Evolutionary conservation across 352 stramenopile genomes (phyloP).

Genomic region (Thraustochytrium sp.): DNA sequence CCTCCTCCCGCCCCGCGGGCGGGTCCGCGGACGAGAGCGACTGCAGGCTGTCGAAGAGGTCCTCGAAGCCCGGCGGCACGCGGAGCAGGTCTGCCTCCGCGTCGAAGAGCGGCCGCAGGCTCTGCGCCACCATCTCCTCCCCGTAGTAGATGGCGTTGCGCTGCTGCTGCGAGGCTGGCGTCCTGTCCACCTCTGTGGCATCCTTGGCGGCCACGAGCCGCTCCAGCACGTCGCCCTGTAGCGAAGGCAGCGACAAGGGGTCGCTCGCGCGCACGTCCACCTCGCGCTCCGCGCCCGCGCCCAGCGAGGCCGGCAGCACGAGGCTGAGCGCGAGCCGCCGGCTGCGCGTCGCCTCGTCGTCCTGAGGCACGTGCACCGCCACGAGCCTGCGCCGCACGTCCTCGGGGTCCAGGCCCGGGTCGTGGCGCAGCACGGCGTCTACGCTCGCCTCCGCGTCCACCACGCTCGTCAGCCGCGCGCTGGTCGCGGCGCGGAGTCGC

Average conservation of each 20-base stretch:
- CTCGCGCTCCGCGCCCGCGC: neutral
- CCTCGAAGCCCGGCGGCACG: constrained; percentile 5
- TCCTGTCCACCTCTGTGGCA: neutral
- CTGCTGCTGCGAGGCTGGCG: neutral
- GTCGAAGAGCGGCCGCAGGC: neutral
- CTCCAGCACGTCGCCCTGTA: neutral
- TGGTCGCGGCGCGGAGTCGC: neutral
- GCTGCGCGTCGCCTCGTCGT: neutral
- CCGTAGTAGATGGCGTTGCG: neutral
- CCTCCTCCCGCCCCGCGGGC: too few species aligned
- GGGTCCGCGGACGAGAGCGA: neutral
- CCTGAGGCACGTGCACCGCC: neutral
- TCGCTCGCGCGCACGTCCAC: neutral
- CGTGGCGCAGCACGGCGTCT: too few species aligned
- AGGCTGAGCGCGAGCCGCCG: neutral
- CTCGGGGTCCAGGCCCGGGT: too few species aligned
- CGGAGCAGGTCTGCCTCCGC: neutral
- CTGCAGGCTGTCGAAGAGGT: neutral
- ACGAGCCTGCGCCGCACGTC: neutral
- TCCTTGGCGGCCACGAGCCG: neutral
- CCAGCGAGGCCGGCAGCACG: too few species aligned
- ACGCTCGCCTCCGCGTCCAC: too few species aligned
- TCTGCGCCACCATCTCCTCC: neutral
- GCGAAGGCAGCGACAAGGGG: neutral
- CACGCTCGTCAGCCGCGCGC: neutral